Evolutionary conservation across 495 filamentous ascomycete species (phyloP).

Genomic region (Chaetomium tenue): DNA sequence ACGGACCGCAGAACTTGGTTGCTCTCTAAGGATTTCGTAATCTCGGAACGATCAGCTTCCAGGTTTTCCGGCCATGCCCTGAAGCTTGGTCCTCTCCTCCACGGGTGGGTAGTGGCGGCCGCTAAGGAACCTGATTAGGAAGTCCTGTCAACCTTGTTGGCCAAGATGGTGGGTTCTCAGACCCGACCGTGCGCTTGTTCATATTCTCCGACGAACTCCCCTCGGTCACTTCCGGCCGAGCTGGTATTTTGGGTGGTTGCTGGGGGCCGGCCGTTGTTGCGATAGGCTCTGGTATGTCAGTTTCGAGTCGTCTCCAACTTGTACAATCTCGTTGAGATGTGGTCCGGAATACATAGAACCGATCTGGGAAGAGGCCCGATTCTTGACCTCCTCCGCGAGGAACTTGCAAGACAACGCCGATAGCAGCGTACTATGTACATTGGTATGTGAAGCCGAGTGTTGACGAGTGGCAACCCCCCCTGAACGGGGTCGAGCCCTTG

Average conservation of each 20-base stretch:
- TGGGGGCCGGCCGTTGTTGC: not conserved
- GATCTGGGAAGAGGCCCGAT: not conserved
- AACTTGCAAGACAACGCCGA: not conserved
- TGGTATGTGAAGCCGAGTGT: not conserved
- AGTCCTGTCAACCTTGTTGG: not conserved
- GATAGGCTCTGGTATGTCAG: not conserved
- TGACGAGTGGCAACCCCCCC: no score
- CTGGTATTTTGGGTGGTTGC: constrained; percentile 5
- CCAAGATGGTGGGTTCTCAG: not conserved
- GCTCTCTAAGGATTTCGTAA: constrained; percentile 8
- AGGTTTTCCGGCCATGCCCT: constrained; percentile 10
- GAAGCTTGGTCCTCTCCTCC: not conserved
- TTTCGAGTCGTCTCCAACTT: not conserved
- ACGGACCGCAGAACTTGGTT: not conserved
- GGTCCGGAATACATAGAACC: no score
- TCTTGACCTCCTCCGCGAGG: not conserved
- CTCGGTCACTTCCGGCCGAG: not conserved
- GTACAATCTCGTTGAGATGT: no score
- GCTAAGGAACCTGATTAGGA: not conserved
- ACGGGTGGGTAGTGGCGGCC: not conserved
- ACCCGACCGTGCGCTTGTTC: not conserved
- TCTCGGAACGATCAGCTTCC: constrained; percentile 29
- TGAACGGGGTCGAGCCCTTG: not conserved
- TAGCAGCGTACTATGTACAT: not conserved
- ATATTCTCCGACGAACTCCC: constrained; percentile 7